Conservation (phyloP, 371 early-diverging fungal species). For the Mortierella sp. region DNA sequence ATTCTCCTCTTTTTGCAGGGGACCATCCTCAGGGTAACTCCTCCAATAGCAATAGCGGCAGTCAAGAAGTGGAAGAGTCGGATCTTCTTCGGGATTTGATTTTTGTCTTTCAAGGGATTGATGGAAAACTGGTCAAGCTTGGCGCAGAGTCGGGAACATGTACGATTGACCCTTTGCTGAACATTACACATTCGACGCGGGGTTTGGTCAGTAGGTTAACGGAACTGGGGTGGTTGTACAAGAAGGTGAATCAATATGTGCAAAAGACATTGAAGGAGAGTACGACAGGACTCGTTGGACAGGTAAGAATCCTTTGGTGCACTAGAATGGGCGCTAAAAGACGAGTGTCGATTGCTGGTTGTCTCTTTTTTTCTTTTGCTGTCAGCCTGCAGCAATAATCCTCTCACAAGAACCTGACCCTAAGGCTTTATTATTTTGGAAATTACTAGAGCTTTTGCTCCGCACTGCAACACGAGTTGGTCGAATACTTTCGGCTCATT, state of each 20-base stretch:
- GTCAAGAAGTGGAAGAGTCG: conserved; percentile 73
- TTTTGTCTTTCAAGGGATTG: conserved; percentile 94
- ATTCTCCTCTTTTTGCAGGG: neutral
- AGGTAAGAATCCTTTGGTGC: conserved; percentile 56
- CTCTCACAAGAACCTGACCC: neutral
- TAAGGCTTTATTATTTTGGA: neutral
- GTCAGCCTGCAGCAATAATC: neutral
- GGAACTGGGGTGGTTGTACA: conserved; percentile 84
- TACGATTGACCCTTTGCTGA: conserved; percentile 65
- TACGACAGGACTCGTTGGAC: conserved; percentile 73
- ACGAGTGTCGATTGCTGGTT: no score
- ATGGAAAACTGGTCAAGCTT: conserved; percentile 87
- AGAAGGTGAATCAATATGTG: conserved; percentile 67
- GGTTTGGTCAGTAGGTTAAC: conserved; percentile 70
- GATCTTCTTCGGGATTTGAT: conserved; percentile 88
- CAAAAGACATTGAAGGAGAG: conserved; percentile 60
- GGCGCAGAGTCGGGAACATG: conserved; percentile 65
- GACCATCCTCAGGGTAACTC: conserved; percentile 11
- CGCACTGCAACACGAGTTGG: conserved; percentile 83
- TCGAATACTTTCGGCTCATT: conserved; percentile 86
- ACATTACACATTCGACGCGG: conserved; percentile 70
- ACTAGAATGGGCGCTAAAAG: neutral
- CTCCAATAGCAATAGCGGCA: conserved; percentile 12
- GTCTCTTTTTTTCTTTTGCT: no score
- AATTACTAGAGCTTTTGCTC: conserved; percentile 83